These are phyloP conservation scores for Gliomastix tumulicola DNA, from an alignment of 2,329 filamentous ascomycete genomes.

Conservation along the genomic window DNA sequence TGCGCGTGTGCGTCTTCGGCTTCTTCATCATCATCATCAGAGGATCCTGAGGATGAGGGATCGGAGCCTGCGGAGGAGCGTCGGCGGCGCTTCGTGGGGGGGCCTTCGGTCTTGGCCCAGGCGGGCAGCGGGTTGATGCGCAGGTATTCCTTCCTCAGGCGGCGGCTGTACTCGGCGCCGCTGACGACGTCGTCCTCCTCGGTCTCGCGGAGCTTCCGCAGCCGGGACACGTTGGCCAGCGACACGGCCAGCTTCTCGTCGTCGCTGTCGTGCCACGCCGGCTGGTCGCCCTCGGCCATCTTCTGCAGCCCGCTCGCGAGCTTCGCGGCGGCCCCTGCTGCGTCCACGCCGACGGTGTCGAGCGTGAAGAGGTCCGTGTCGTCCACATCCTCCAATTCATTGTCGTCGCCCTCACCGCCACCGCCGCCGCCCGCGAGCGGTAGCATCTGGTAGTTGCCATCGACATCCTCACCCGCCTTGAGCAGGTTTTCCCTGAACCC, in stretches of 20 bases:
- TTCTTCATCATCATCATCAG: constrained; percentile 51
- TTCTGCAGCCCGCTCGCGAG: constrained; percentile 12
- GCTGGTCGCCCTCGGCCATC: constrained; percentile 27
- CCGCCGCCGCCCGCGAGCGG: constrained; percentile 25
- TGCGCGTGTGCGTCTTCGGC: constrained; percentile 62
- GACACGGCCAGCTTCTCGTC: constrained; percentile 85
- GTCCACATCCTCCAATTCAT: constrained; percentile 57
- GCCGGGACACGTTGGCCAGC: constrained; percentile 63
- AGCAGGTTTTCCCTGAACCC: constrained; percentile 74
- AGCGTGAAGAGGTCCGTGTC: constrained; percentile 84
- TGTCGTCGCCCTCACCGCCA: too few relatives aligned
- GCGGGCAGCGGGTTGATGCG: constrained; percentile 52
- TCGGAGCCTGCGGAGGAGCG: constrained; percentile 33
- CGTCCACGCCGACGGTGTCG: constrained; percentile 53
- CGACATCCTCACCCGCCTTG: constrained; percentile 40
- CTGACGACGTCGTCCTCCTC: constrained; percentile 81
- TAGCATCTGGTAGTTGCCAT: constrained; percentile 18
- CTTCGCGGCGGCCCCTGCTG: constrained; percentile 18
- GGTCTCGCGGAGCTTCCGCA: constrained; percentile 76
- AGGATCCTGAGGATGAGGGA: constrained; percentile 34
- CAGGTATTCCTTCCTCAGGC: constrained; percentile 72
- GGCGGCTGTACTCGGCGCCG: constrained; percentile 76
- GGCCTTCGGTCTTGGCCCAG: constrained; percentile 45
- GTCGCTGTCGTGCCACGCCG: constrained; percentile 91
- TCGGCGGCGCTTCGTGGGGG: constrained; percentile 40